Percentiles rank a stretch among this genome's conserved stretches.
Conservation (phyloP, 345 rosid species). For the Eucalyptus pumila region DNA sequence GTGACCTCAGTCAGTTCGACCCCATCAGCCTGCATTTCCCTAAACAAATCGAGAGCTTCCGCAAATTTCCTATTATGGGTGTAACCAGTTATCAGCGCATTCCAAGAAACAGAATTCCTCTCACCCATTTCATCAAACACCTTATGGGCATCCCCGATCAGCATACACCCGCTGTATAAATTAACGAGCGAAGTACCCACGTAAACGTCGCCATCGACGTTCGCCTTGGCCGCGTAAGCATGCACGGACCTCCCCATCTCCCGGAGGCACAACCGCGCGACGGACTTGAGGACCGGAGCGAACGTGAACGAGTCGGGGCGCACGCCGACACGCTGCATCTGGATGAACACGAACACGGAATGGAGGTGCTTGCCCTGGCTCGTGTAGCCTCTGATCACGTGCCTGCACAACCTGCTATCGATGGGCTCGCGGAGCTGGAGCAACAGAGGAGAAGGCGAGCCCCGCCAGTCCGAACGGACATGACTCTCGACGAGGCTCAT, state of each 20-base stretch:
- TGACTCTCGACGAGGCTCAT: neutral
- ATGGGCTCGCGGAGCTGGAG: neutral
- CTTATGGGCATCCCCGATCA: neutral
- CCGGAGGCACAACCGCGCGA: neutral
- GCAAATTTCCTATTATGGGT: neutral
- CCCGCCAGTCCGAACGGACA: neutral
- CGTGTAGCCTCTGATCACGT: neutral
- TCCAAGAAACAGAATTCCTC: neutral
- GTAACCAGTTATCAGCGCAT: neutral
- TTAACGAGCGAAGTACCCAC: neutral
- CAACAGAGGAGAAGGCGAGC: neutral
- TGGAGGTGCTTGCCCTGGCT: neutral
- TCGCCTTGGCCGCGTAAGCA: neutral
- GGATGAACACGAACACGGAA: neutral
- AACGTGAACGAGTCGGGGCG: neutral
- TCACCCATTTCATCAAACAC: neutral
- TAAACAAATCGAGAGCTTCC: neutral
- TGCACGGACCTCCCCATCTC: neutral
- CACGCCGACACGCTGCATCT: neutral
- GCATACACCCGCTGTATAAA: neutral
- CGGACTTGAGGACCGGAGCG: neutral
- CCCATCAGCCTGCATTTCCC: neutral
- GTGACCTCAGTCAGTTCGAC: neutral
- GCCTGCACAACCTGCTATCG: neutral
- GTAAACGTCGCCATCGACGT: neutral